These are phyloP conservation scores for Ophiorrhiza pumila DNA, from an alignment of 257 asterid genomes.

Conservation along the genomic window DNA sequence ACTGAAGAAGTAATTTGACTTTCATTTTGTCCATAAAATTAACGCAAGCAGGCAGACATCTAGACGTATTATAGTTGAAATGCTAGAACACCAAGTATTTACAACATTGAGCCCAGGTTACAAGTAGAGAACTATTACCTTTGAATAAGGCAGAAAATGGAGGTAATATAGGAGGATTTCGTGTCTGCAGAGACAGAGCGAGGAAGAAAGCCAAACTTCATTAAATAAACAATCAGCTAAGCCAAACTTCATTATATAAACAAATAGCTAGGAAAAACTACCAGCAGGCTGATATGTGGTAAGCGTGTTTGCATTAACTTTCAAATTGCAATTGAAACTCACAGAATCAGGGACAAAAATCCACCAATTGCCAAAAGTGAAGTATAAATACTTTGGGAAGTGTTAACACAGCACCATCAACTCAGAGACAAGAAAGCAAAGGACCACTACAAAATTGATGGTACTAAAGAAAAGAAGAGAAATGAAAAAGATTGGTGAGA, in stretches of 20 bases:
- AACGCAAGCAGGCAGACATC: neutral
- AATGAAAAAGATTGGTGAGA: neutral
- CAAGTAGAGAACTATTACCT: conserved; percentile 46
- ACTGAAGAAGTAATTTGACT: neutral
- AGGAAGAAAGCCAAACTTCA: neutral
- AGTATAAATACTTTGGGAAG: neutral
- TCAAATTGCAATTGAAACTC: conserved; percentile 1
- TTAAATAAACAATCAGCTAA: neutral
- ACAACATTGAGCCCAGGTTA: neutral
- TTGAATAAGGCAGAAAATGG: conserved; percentile 66
- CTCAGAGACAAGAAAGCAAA: neutral
- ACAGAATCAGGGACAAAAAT: conserved; percentile 9
- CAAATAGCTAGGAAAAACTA: neutral
- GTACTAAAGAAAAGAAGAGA: neutral
- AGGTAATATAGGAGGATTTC: conserved; percentile 83
- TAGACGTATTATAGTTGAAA: conserved; percentile 7
- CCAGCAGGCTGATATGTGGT: conserved; percentile 7
- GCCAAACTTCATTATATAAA: neutral
- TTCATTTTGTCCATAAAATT: neutral
- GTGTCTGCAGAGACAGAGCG: conserved; percentile 49
- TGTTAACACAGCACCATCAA: neutral
- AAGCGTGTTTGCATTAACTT: neutral
- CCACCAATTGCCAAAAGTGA: neutral
- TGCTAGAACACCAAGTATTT: neutral
- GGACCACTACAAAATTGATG: neutral